Percentiles rank a stretch among this genome's conserved stretches.
phyloP scores from a whole-genome alignment of 176 grass and related monocot genomes.

The Echinochloa phyllopogon region DNA sequence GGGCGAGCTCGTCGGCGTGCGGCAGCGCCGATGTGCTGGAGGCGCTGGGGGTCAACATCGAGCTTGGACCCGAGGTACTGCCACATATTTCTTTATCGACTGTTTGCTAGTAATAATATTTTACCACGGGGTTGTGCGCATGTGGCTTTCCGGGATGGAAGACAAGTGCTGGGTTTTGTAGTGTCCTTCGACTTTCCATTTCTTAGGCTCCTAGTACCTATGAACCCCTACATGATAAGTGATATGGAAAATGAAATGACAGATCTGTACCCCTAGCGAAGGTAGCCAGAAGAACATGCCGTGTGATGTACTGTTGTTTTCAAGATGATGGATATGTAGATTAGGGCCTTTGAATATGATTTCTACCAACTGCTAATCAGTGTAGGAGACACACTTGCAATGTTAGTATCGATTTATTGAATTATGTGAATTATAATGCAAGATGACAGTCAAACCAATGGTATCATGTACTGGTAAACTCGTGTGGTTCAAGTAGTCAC shows the following conservation, averaged over 20 bases:
- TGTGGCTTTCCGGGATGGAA: neutral
- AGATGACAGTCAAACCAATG: neutral
- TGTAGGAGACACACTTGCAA: neutral
- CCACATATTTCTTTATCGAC: neutral
- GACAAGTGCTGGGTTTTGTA: neutral
- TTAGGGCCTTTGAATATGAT: neutral
- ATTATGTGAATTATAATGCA: neutral
- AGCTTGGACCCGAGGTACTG: slow-evolving; percentile 84
- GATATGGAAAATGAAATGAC: slow-evolving; percentile 7
- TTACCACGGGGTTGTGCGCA: too few relatives aligned
- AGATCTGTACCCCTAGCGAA: neutral
- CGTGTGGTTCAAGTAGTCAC: neutral
- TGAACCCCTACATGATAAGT: neutral
- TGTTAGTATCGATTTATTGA: slow-evolving; percentile 9
- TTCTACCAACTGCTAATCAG: neutral
- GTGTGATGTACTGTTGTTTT: neutral
- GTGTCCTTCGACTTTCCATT: slow-evolving; percentile 1
- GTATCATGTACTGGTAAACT: neutral
- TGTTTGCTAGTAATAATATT: too few relatives aligned
- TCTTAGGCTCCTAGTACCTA: neutral
- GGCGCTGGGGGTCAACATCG: slow-evolving; percentile 82
- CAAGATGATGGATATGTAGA: slow-evolving; percentile 16
- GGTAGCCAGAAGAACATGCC: neutral
- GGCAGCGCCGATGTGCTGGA: slow-evolving; percentile 96
- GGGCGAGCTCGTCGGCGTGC: slow-evolving; percentile 94